phyloP scores from a whole-genome alignment of 805 yeast genomes.

The Candida xyloterini region DNA sequence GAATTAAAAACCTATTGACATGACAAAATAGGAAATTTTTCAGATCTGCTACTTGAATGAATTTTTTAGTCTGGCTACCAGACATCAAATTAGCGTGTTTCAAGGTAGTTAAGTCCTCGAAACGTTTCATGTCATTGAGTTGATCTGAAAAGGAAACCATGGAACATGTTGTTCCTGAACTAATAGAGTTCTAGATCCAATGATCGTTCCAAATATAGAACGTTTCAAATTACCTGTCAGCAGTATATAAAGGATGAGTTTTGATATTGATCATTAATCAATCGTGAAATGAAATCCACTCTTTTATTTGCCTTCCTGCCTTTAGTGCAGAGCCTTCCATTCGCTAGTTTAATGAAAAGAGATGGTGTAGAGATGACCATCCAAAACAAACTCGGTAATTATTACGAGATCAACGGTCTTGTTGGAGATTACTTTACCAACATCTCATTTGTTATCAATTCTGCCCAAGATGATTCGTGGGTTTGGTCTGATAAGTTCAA shows the following conservation, averaged over 20 bases:
- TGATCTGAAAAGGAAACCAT: background rate
- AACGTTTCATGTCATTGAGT: background rate
- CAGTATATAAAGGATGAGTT: constrained; percentile 3
- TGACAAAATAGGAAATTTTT: constrained; percentile 17
- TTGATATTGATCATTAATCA: background rate
- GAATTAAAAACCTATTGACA: constrained; percentile 17
- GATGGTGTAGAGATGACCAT: constrained; percentile 15
- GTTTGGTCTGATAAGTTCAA: constrained; percentile 17
- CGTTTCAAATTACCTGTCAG: constrained; percentile 8
- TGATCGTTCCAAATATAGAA: background rate
- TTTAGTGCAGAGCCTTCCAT: constrained; percentile 4
- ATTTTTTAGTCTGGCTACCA: background rate
- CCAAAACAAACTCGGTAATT: constrained; percentile 19
- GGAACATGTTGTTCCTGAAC: background rate
- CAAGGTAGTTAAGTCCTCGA: background rate
- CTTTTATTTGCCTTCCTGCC: constrained; percentile 3
- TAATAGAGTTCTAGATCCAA: background rate
- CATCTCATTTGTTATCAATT: constrained; percentile 28
- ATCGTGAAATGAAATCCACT: background rate
- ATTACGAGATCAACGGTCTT: constrained; percentile 18
- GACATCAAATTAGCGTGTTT: background rate
- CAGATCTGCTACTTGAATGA: constrained; percentile 5
- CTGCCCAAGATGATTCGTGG: constrained; percentile 33
- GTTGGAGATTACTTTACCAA: constrained; percentile 30
- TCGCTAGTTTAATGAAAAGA: constrained; percentile 1